Evolutionary conservation across 2,329 filamentous ascomycete species (phyloP), one percentile per base, ranked within the genome.

Genomic region (Aspergillus sp.): DNA sequence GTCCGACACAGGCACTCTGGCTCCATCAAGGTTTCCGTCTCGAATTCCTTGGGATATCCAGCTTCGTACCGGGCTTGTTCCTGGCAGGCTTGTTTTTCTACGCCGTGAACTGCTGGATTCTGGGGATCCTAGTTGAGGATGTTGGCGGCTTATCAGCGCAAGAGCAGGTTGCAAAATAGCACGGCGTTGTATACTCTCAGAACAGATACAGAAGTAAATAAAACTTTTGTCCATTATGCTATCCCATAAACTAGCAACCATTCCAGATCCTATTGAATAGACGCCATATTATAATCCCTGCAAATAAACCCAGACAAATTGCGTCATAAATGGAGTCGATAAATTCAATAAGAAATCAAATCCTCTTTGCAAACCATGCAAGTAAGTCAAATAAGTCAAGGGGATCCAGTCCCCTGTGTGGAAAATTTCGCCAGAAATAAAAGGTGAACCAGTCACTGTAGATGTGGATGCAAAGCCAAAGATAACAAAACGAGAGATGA

Each of bases 21-120:
- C 74, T 89, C 50, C 86, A 84, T 57, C 84, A 87, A 66, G 88
- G 78, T 2, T 95, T 81, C 63, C 73, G 77, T 50, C 80, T 93
- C 1, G 88, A 93, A 64, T 91, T 91, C 53, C 69, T 95, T 2
- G 93, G 91, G 0, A 61, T 75, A 19, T 91, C 88, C 52, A 90
- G 86, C 0, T 98, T 96, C 63, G 78, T 89, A 7, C 90, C 90
- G 0, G 90, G 90, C 0, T 72, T 98, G 1, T 97, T 88, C 82
- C 54, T 80, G 0, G 77, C 88, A 0, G 85, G 87, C 0, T 66
- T 95, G 12, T 71, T 72, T 0, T 97, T 98, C 71, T 97, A 96
- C 64, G 66, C 82, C 1, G 80, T 90, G 13, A 97, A 98, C 65
- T 84, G 83, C 57, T 94, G 88, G 83, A 88, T 97, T 47, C 65